phyloP scores from a whole-genome alignment of 192 early-diverging fungal species.

The Lobosporangium transversale region DNA sequence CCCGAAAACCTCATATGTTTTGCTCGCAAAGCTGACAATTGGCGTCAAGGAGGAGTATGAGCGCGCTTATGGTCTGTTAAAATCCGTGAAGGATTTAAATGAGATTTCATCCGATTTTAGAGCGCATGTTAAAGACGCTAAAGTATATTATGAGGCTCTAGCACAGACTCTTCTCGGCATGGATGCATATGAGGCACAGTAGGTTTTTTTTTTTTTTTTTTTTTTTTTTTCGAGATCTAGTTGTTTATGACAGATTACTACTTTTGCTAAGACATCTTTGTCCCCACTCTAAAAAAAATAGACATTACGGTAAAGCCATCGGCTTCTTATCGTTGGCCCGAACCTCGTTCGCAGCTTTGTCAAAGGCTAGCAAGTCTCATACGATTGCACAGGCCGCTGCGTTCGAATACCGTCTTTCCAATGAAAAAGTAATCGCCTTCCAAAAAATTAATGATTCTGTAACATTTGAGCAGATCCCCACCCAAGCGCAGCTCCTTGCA shows the following conservation, averaged over 20 bases:
- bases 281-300: too few species aligned
- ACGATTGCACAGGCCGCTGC: slow-evolving; percentile 56
- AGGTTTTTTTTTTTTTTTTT: too few species aligned
- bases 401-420: slow-evolving; percentile 59
- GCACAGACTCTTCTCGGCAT: slow-evolving; percentile 64
- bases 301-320: slow-evolving; percentile 64
- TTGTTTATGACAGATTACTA: too few species aligned
- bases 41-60: slow-evolving; percentile 68
- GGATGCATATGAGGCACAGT: slow-evolving; percentile 69
- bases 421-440: slow-evolving; percentile 53
- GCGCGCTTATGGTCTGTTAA: slow-evolving; percentile 63
- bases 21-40: slow-evolving; percentile 64
- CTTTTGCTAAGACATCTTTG: too few species aligned
- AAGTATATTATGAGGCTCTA: slow-evolving; percentile 55
- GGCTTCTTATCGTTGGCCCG: slow-evolving; percentile 63
- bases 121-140: slow-evolving; percentile 62
- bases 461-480: slow-evolving; percentile 62
- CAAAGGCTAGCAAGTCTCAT: slow-evolving; percentile 56
- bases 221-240: too few species aligned
- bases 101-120: slow-evolving; percentile 65
- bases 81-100: slow-evolving; percentile 58
- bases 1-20: slow-evolving; percentile 58
- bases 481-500: slow-evolving; percentile 54
- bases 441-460: slow-evolving; percentile 67
- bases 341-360: slow-evolving; percentile 51